Evolutionary conservation across 495 filamentous ascomycete genomes (phyloP), one percentile per base, ranked within the genome.

Genomic region (Xanthoparmelia taractica): DNA sequence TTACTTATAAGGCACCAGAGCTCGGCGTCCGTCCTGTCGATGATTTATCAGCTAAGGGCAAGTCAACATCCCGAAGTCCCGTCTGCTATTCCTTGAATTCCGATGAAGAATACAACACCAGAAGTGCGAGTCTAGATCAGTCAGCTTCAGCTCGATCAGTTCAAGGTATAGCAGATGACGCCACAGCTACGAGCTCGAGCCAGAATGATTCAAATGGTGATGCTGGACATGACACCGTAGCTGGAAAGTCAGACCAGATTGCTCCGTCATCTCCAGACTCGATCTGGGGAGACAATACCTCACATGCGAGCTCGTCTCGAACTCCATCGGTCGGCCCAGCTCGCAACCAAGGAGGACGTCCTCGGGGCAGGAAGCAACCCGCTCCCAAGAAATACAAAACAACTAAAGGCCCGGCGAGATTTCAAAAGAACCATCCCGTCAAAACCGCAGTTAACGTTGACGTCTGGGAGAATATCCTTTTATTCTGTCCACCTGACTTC

Each of bases 381-480:
- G 38, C 41, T n/a, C 55, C 25, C 8, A 55, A 67, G 20, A 54
- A 27, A 20, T 62, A 43, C n/a, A 67, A n/a, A n/a, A n/a, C n/a
- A n/a, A n/a, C n/a, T n/a, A n/a, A 65, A 57, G 62, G 37, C 13
- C 61, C 47, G 15, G 67, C 65, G 1, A 65, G 59, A 31, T 56
- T 70, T 52, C 66, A 66, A 15, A 68, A 31, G 27, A 62, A 68
- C n/a, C 61, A 56, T 47, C 68, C 68, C 25, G 58, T 70, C 29
- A 36, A 29, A 31, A 43, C 56, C 3, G 11, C 37, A 3, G 31
- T 65, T 25, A 48, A 58, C 8, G 27, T 34, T 15, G 66, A 70
- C 43, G 55, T 68, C 17, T 70, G 68, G 68, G 40, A 63, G n/a
- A 37, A n/a, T 1, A 67, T 70, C 38, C 43, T 70, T 1, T 27